phyloP scores from a whole-genome alignment of 331 rosid genomes.

The Pyrus hybrid region DNA sequence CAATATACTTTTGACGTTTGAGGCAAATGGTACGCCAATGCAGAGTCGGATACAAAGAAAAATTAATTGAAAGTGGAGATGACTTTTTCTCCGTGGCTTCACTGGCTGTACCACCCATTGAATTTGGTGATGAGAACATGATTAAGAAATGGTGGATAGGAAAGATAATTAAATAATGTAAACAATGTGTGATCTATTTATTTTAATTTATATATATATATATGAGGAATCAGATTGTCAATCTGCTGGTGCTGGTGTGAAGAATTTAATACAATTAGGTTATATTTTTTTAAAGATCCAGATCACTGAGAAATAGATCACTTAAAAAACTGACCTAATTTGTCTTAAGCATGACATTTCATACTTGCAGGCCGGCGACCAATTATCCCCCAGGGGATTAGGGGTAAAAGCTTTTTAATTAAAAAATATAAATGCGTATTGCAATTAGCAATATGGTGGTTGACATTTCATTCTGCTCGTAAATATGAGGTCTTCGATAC shows the following conservation, averaged over 20 bases:
- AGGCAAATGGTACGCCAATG: no score
- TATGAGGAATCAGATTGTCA: neutral
- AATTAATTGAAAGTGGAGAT: neutral
- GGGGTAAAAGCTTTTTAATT: neutral
- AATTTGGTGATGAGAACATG: neutral
- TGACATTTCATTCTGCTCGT: no score
- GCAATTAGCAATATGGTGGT: neutral
- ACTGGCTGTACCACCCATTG: neutral
- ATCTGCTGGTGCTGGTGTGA: neutral
- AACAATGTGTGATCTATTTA: neutral
- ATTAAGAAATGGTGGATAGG: neutral
- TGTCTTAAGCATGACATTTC: neutral
- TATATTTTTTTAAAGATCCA: neutral
- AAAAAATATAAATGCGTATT: neutral
- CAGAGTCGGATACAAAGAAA: no score
- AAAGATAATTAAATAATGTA: neutral
- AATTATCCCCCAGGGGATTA: neutral
- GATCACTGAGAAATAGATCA: neutral
- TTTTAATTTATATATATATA: neutral
- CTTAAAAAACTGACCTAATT: neutral
- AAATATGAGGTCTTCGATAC: no score
- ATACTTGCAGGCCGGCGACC: neutral
- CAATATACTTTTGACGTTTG: no score
- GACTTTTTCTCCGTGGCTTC: neutral
- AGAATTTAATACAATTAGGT: neutral